Percentiles rank a stretch among this genome's conserved stretches.
These are phyloP conservation scores for Arthrobotrys megalospora DNA, from an alignment of 2,329 filamentous ascomycete genomes.

Conservation along the genomic window DNA sequence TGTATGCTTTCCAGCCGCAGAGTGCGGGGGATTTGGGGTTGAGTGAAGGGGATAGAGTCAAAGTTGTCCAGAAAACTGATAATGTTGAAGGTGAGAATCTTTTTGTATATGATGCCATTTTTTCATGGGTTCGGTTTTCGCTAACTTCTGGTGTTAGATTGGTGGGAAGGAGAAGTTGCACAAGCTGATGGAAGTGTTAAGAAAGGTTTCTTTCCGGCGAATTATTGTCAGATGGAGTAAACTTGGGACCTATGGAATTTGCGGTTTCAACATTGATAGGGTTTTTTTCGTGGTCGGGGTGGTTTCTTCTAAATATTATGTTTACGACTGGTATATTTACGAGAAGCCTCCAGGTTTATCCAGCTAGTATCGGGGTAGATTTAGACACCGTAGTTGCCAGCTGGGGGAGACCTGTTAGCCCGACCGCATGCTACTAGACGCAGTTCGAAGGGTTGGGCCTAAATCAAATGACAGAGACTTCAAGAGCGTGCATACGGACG, in stretches of 20 bases:
- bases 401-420: too few species aligned
- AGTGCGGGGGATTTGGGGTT: slow-evolving; percentile 40
- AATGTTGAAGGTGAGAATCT: slow-evolving; percentile 40
- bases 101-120: neutral
- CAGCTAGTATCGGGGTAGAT: too few species aligned
- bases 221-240: slow-evolving; percentile 55
- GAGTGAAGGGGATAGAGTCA: slow-evolving; percentile 51
- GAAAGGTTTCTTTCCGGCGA: slow-evolving; percentile 53
- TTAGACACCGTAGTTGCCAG: too few species aligned
- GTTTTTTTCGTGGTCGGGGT: neutral
- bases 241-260: neutral
- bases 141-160: slow-evolving; percentile 43
- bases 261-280: neutral
- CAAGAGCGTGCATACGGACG: too few species aligned
- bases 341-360: too few species aligned
- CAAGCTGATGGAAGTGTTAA: slow-evolving; percentile 17
- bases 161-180: slow-evolving; percentile 56
- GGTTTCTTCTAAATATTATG: too few species aligned
- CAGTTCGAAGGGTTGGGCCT: too few species aligned
- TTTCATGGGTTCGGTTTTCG: neutral
- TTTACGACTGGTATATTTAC: too few species aligned
- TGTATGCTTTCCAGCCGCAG: slow-evolving; percentile 52
- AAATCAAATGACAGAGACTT: too few species aligned
- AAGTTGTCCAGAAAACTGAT: slow-evolving; percentile 46
- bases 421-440: too few species aligned